Conservation (phyloP, 1,139 yeast genomes). For the Pneumocystis carinii region DNA sequence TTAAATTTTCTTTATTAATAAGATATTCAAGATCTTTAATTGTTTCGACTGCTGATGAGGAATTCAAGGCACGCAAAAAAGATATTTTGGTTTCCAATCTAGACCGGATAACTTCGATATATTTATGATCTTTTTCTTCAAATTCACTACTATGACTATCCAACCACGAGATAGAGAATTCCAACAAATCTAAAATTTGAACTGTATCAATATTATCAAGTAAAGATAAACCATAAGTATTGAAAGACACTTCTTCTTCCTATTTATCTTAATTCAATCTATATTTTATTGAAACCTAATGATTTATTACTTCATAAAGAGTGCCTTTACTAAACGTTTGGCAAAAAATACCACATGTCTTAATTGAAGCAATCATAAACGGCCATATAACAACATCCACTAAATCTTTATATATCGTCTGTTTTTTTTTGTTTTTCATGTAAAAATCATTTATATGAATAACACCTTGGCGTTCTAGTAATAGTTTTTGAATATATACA, state of each 20-base stretch:
- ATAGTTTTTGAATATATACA: slow-evolving; percentile 5
- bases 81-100: neutral
- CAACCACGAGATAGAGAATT: neutral
- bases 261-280: neutral
- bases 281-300: neutral
- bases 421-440: neutral
- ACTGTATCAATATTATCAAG: neutral
- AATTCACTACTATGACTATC: slow-evolving; percentile 3
- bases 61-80: neutral
- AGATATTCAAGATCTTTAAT: neutral
- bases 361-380: slow-evolving; percentile 6
- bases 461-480: neutral
- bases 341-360: slow-evolving; percentile 2
- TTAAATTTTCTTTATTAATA: slow-evolving; percentile 3
- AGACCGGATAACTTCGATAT: neutral
- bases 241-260: neutral
- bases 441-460: neutral
- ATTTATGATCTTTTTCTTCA: neutral
- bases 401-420: neutral
- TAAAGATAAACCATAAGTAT: neutral
- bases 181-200: neutral
- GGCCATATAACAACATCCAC: slow-evolving; percentile 6
- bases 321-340: slow-evolving; percentile 5
- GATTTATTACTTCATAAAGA: slow-evolving; percentile 4
- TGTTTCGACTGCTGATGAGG: neutral